Evolutionary conservation across 805 yeast species (phyloP), one percentile per base, ranked within the genome.

Genomic region (Myxozyma vanderwaltii): DNA sequence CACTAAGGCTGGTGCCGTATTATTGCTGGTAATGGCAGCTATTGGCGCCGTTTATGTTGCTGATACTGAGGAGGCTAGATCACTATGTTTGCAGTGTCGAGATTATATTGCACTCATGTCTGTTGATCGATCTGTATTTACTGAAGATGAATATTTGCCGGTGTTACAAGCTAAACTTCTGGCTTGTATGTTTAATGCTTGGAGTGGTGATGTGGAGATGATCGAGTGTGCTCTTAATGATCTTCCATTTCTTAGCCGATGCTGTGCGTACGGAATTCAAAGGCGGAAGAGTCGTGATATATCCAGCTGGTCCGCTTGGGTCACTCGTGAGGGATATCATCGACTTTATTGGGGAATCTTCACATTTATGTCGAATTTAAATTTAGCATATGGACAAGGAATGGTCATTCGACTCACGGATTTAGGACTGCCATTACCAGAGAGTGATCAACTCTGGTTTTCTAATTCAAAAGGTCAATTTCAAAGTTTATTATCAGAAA

Each of bases 361-460:
- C 27, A 41, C 54, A 4, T 54, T 48, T 27, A 54, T 54, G 58
- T 54, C 58, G 12, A 41, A 54, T 33, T 35, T 54, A 27, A 48
- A 31, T 39, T 29, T 54, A 26, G 49, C 53, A 6, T 54, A 38
- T 33, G 54, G 54, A 21, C 53, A 54, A 13, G 50, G 52, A 7
- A 47, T 54, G 48, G 47, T 49, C 13, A 21, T 47, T 13, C 21
- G 49, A 33, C 36, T 54, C 3, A 29, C 62, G 19, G 69, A 66
- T 40, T 49, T 61, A 7, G 68, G 64, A 21, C 46, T 65, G 26
- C 61, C 54, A 27, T 52, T 66, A 21, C 69, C 69, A 7, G 67
- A 68, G 45, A 55, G 59, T 19, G 69, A 66, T 23, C 63, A 55
- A 15, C 49, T 59, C 6, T 66, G 69, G 69, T 61, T 59, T 29